Conservation (phyloP, 2,329 filamentous ascomycete genomes). For the Ophiostoma ulmi region DNA sequence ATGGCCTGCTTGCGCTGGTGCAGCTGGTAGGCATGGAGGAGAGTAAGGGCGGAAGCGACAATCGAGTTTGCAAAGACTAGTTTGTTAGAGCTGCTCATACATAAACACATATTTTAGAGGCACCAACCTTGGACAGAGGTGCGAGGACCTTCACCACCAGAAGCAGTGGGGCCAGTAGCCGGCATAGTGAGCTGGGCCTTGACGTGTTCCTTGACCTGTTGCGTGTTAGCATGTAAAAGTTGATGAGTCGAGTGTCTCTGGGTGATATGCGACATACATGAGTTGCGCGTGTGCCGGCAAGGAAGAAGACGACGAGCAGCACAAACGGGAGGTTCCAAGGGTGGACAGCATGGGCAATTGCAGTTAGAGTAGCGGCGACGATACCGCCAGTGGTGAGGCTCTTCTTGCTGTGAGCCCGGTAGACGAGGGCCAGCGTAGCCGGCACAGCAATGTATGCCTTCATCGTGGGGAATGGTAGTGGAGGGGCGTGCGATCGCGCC, state of each 20-base stretch:
- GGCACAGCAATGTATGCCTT: constrained; percentile 54
- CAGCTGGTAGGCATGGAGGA: constrained; percentile 59
- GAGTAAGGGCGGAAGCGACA: constrained; percentile 61
- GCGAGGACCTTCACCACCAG: constrained; percentile 72
- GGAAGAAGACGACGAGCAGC: constrained; percentile 77
- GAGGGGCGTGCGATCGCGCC: not conserved
- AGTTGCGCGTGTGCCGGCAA: constrained; percentile 76
- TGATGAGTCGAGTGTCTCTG: too few species aligned
- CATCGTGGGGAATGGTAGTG: constrained; percentile 39
- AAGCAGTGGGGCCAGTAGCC: constrained; percentile 56
- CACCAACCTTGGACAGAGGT: constrained; percentile 69
- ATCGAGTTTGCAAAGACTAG: constrained; percentile 78
- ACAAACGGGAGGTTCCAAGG: constrained; percentile 91
- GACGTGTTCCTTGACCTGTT: constrained; percentile 74
- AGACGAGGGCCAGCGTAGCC: constrained; percentile 55
- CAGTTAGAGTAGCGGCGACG: constrained; percentile 65
- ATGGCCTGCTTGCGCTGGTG: constrained; percentile 42
- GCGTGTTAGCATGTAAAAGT: constrained; percentile 31
- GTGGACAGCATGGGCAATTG: constrained; percentile 77
- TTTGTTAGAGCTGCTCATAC: not conserved
- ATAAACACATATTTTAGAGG: too few species aligned
- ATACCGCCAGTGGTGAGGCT: constrained; percentile 76
- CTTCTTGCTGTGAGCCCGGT: constrained; percentile 64
- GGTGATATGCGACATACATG: not conserved
- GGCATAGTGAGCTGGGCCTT: constrained; percentile 79